These are phyloP conservation scores for Boletus patriciae DNA, from an alignment of 768 basidiomycete genomes.

Conservation along the genomic window DNA sequence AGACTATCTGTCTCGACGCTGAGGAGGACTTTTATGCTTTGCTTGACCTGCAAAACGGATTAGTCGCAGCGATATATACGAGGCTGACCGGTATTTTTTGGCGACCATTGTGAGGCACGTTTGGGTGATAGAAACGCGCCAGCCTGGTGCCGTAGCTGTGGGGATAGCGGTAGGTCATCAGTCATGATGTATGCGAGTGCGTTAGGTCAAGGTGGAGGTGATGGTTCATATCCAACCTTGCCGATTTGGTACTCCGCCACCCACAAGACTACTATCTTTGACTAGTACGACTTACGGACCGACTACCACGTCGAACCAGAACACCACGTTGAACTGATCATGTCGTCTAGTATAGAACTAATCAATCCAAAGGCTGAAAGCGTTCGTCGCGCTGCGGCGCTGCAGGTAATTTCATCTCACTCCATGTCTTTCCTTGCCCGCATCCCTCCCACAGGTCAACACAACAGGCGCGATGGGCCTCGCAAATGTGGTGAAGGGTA, in stretches of 20 bases:
- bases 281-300: slow-evolving; percentile 7
- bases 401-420: slow-evolving; percentile 61
- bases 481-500: slow-evolving; percentile 94
- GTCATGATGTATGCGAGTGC: slow-evolving; percentile 25
- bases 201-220: slow-evolving; percentile 31
- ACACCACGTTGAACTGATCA: slow-evolving; percentile 35
- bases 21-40: slow-evolving; percentile 14
- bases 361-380: slow-evolving; percentile 98
- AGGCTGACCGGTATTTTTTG: slow-evolving; percentile 24
- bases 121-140: slow-evolving; percentile 32
- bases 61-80: slow-evolving; percentile 28
- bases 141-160: slow-evolving; percentile 36
- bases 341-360: slow-evolving; percentile 85
- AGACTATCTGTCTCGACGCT: slow-evolving; percentile 9
- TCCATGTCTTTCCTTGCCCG: slow-evolving; percentile 19
- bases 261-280: not conserved
- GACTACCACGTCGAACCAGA: slow-evolving; percentile 18
- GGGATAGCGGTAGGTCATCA: slow-evolving; percentile 25
- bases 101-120: slow-evolving; percentile 25
- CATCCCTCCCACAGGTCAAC: slow-evolving; percentile 62
- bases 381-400: slow-evolving; percentile 82
- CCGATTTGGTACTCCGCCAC: slow-evolving; percentile 36
- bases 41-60: slow-evolving; percentile 14
- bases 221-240: slow-evolving; percentile 32
- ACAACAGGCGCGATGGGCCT: slow-evolving; percentile 96